Conservation (phyloP, 2,329 filamentous ascomycete species). For the Hypocreales sp. region DNA sequence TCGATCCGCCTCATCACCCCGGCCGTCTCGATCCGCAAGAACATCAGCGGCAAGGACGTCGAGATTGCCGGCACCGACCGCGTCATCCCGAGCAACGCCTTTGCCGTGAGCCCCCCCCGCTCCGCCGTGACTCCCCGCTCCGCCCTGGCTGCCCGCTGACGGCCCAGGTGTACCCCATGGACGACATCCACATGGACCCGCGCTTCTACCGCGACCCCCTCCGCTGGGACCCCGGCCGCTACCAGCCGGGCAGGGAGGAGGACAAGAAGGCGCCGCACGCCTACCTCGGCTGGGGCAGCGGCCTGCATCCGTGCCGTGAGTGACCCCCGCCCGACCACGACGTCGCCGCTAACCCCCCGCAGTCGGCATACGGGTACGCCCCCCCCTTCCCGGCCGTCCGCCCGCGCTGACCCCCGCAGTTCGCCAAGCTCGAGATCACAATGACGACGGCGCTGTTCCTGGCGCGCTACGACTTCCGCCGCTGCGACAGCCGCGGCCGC, state of each 20-base stretch:
- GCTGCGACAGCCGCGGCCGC: constrained; percentile 23
- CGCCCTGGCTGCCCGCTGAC: too few species aligned
- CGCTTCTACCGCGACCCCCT: constrained; percentile 30
- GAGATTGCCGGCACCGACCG: constrained; percentile 26
- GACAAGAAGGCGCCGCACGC: constrained; percentile 17
- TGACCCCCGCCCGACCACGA: too few species aligned
- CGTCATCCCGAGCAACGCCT: constrained; percentile 32
- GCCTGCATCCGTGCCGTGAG: constrained; percentile 19
- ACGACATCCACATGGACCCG: constrained; percentile 32
- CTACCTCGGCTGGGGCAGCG: constrained; percentile 20
- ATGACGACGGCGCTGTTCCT: constrained; percentile 32
- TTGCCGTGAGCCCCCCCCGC: constrained; percentile 14
- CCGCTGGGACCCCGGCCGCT: constrained; percentile 34
- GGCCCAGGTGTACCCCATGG: constrained; percentile 21
- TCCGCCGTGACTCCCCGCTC: too few species aligned
- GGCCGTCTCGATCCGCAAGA: constrained; percentile 35
- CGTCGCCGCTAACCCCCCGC: constrained; percentile 1
- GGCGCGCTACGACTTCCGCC: constrained; percentile 29
- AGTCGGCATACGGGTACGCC: constrained; percentile 4
- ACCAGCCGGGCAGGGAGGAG: constrained; percentile 28
- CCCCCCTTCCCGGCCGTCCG: neutral
- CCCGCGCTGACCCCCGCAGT: constrained; percentile 9
- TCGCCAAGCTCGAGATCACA: constrained; percentile 37
- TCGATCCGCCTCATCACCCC: constrained; percentile 32
- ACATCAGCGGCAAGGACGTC: constrained; percentile 27